Percentiles rank a stretch among this genome's conserved stretches.
Evolutionary conservation across 2,329 filamentous ascomycete species (phyloP).

Genomic region (Colletotrichum gloeosporioides): DNA sequence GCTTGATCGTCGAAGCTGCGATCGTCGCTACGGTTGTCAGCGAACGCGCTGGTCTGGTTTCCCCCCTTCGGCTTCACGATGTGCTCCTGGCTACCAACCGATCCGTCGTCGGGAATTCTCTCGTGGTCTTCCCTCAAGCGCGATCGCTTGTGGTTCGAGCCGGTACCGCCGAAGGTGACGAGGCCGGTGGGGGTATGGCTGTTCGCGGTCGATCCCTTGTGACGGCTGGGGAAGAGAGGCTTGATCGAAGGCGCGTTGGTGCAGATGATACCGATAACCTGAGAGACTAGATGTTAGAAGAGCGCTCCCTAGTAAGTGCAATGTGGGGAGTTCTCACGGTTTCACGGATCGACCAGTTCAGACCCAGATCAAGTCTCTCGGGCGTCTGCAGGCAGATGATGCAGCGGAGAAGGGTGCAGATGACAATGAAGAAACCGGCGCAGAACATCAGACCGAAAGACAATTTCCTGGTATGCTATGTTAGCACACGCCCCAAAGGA

Average conservation of each 20-base stretch:
- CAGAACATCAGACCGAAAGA: conserved; percentile 21
- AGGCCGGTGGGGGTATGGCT: background rate
- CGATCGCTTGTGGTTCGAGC: background rate
- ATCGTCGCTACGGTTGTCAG: background rate
- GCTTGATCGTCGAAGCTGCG: background rate
- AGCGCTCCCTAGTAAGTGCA: background rate
- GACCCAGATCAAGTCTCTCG: conserved; percentile 7
- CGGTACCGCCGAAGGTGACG: conserved; percentile 9
- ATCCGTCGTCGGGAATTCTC: background rate
- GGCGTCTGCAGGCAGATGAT: conserved; percentile 10
- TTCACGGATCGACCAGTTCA: conserved; percentile 24
- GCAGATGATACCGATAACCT: conserved; percentile 14
- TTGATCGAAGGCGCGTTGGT: conserved; percentile 18
- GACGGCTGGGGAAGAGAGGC: conserved; percentile 2
- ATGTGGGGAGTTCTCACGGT: background rate
- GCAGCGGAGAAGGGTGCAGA: conserved; percentile 21
- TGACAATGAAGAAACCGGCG: conserved; percentile 24
- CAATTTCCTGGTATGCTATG: background rate
- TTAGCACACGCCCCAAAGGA: background rate
- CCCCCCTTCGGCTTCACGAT: background rate
- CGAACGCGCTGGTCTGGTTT: background rate
- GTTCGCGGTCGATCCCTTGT: background rate
- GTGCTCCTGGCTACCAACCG: conserved; percentile 11
- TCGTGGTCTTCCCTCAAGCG: background rate
- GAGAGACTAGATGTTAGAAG: background rate